These are phyloP conservation scores for Penicillium pulvis DNA, from an alignment of 495 filamentous ascomycete species.

Conservation along the genomic window DNA sequence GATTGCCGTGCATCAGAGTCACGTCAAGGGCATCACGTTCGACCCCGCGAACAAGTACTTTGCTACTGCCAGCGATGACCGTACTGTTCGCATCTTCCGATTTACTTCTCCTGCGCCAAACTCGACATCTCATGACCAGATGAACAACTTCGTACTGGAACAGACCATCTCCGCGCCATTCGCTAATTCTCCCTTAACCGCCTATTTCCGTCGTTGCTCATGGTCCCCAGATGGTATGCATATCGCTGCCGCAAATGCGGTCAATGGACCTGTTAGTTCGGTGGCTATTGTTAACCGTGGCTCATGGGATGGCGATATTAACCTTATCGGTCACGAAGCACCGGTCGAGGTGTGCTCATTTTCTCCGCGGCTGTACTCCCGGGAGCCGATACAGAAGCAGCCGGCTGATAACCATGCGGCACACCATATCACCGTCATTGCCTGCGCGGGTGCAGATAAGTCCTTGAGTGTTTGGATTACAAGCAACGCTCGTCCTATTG, in stretches of 20 bases:
- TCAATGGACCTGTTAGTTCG: conserved; percentile 95
- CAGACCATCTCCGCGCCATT: conserved; percentile 85
- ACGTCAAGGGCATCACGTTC: conserved; percentile 98
- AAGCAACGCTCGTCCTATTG: conserved; percentile 83
- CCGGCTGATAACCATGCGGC: conserved; percentile 38
- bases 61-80: conserved; percentile 94
- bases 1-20: conserved; percentile 86
- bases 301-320: conserved; percentile 94
- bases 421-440: conserved; percentile 86
- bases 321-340: conserved; percentile 94
- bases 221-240: conserved; percentile 98
- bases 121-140: conserved; percentile 88
- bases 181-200: conserved; percentile 83
- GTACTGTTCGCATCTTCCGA: conserved; percentile 93
- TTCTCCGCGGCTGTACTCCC: conserved; percentile 87
- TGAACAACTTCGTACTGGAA: conserved; percentile 92
- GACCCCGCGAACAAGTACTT: conserved; percentile 99
- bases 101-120: conserved; percentile 92
- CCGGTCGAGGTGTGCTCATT: conserved; percentile 98
- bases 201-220: conserved; percentile 94
- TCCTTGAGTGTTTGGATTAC: conserved; percentile 97
- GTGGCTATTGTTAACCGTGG: conserved; percentile 94
- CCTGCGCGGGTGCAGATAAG: conserved; percentile 95
- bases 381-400: conserved; percentile 56
- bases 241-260: conserved; percentile 94